A percentile compares a stretch with the other conserved stretches of the same genome.
Evolutionary conservation across 2,329 filamentous ascomycete genomes (phyloP).

Genomic region (Xylaria sp.): DNA sequence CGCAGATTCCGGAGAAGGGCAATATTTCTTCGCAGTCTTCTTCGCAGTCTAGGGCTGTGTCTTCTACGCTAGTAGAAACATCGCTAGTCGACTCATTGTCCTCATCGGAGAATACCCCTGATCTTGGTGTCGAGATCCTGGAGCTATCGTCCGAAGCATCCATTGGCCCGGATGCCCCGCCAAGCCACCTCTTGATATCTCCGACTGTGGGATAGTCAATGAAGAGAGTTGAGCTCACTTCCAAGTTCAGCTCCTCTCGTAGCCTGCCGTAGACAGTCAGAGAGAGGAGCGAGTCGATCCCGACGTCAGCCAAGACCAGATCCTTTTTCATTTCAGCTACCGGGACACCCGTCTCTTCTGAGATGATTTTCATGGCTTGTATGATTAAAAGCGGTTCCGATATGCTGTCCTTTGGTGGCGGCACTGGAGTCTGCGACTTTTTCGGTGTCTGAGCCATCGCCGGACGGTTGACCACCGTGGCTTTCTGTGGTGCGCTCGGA

Average conservation of each 20-base stretch:
- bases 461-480: neutral
- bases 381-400: neutral
- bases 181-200: constrained; percentile 14
- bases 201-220: constrained; percentile 23
- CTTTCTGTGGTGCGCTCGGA: neutral
- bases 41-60: neutral
- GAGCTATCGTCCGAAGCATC: neutral
- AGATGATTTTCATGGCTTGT: constrained; percentile 22
- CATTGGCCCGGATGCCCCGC: neutral
- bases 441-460: neutral
- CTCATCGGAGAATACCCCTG: neutral
- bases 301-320: constrained; percentile 19
- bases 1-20: neutral
- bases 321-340: constrained; percentile 17
- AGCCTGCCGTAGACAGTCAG: neutral
- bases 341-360: constrained; percentile 27
- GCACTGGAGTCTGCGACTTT: neutral
- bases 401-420: neutral
- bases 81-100: neutral
- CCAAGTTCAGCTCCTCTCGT: neutral
- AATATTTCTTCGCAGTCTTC: neutral
- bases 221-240: constrained; percentile 5
- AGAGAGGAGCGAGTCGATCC: constrained; percentile 22
- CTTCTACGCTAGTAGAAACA: neutral
- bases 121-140: neutral